phyloP scores from a whole-genome alignment of 2,329 filamentous ascomycete genomes.

The Aureobasidium sp. region DNA sequence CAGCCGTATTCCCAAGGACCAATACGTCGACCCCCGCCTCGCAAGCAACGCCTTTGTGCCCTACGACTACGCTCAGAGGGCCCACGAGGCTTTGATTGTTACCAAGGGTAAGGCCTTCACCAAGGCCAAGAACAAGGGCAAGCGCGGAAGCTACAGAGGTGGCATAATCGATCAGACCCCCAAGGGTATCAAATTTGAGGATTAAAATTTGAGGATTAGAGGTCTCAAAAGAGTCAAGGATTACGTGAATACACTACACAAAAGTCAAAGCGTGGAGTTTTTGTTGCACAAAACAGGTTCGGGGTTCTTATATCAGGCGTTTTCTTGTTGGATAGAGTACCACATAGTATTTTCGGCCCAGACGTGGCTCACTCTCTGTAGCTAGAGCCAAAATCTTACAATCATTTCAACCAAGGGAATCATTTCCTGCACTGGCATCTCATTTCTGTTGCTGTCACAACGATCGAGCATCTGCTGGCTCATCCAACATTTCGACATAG shows the following conservation, averaged over 20 bases:
- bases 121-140: constrained; percentile 93
- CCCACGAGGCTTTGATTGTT: constrained; percentile 79
- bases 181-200: constrained; percentile 91
- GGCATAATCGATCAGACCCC: constrained; percentile 77
- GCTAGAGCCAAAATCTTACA: neutral
- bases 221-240: neutral
- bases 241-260: neutral
- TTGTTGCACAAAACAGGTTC: neutral
- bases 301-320: neutral
- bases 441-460: no score
- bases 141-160: constrained; percentile 76
- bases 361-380: neutral
- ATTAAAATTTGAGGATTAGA: constrained; percentile 75
- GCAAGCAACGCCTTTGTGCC: constrained; percentile 73
- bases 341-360: neutral
- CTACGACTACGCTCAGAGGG: constrained; percentile 83
- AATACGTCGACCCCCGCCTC: constrained; percentile 60
- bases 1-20: constrained; percentile 66
- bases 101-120: constrained; percentile 96
- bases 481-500: neutral
- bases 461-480: no score
- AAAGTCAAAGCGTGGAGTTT: constrained; percentile 12
- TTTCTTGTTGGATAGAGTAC: neutral
- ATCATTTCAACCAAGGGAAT: neutral
- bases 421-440: neutral